phyloP scores from a whole-genome alignment of 2,329 filamentous ascomycete genomes.

The Colletotrichum aenigma region DNA sequence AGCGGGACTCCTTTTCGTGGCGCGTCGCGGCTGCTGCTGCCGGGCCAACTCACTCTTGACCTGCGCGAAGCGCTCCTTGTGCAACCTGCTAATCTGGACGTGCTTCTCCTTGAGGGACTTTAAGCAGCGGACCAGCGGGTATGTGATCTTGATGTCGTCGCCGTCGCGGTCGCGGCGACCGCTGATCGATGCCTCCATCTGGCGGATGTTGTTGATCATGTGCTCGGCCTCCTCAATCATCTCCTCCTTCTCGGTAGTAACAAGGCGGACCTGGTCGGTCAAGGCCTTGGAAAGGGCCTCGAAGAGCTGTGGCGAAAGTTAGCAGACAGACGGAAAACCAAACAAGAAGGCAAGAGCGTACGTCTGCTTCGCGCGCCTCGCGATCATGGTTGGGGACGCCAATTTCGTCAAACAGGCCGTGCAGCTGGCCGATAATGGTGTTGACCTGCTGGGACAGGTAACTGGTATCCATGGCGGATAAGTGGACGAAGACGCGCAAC shows the following conservation, averaged over 20 bases:
- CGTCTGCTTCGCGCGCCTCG: conserved; percentile 87
- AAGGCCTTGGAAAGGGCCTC: conserved; percentile 89
- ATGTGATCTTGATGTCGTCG: conserved; percentile 77
- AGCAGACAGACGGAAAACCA: background rate
- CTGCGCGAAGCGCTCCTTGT: conserved; percentile 92
- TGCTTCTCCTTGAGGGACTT: conserved; percentile 86
- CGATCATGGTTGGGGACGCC: conserved; percentile 94
- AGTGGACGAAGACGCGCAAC: background rate
- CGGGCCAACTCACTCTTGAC: conserved; percentile 76
- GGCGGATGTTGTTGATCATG: conserved; percentile 83
- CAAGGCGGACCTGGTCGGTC: conserved; percentile 84
- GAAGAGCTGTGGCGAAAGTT: conserved; percentile 69
- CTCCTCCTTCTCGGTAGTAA: conserved; percentile 86
- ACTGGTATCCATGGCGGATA: conserved; percentile 77
- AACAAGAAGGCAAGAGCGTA: conserved; percentile 42
- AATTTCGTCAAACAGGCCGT: conserved; percentile 96
- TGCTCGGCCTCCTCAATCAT: conserved; percentile 89
- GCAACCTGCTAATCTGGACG: conserved; percentile 76
- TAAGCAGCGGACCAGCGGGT: conserved; percentile 81
- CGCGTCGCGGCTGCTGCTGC: background rate
- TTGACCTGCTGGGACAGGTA: conserved; percentile 96
- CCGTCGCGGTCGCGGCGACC: conserved; percentile 72
- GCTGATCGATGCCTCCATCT: conserved; percentile 92
- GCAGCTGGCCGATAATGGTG: conserved; percentile 89
- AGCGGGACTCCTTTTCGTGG: background rate